Percentiles rank a stretch among this genome's conserved stretches.
Conservation (phyloP, 768 basidiomycete genomes). For the Hebeloma cylindrosporum region DNA sequence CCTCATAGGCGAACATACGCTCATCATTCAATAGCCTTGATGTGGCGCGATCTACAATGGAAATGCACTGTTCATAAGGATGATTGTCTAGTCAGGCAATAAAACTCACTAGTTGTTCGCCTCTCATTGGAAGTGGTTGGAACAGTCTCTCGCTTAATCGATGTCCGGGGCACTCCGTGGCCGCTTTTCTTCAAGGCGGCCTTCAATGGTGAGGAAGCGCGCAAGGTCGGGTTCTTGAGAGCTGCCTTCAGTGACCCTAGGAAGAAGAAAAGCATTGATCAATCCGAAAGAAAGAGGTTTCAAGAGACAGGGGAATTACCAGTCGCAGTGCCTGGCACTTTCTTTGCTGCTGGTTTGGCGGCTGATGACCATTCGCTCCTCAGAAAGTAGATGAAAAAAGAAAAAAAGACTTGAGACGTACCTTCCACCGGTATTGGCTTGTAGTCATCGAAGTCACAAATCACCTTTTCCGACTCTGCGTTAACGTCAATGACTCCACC, state of each 20-base stretch:
- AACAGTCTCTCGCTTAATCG: not conserved
- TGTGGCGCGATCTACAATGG: too few species aligned
- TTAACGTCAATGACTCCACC: too few species aligned
- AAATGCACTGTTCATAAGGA: too few species aligned
- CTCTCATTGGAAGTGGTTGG: not conserved
- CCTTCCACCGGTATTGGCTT: conserved; percentile 9
- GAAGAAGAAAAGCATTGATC: too few species aligned
- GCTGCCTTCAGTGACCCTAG: conserved; percentile 18
- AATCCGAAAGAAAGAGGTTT: too few species aligned
- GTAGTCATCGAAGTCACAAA: conserved; percentile 19
- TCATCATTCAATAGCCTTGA: too few species aligned
- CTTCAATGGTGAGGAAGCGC: conserved; percentile 15
- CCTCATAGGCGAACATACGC: too few species aligned
- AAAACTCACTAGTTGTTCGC: conserved; percentile 10
- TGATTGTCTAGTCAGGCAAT: too few species aligned
- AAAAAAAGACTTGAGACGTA: not conserved
- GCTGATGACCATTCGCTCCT: too few species aligned
- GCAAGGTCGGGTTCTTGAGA: conserved; percentile 14
- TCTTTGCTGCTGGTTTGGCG: too few species aligned
- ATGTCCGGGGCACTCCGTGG: not conserved
- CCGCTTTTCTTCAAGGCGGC: conserved; percentile 23
- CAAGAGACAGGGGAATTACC: conserved; percentile 9
- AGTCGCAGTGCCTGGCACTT: conserved; percentile 1
- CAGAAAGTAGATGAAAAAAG: not conserved
- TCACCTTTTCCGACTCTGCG: too few species aligned